Conservation (phyloP, 2,329 filamentous ascomycete species). For the Monilinia polystroma region DNA sequence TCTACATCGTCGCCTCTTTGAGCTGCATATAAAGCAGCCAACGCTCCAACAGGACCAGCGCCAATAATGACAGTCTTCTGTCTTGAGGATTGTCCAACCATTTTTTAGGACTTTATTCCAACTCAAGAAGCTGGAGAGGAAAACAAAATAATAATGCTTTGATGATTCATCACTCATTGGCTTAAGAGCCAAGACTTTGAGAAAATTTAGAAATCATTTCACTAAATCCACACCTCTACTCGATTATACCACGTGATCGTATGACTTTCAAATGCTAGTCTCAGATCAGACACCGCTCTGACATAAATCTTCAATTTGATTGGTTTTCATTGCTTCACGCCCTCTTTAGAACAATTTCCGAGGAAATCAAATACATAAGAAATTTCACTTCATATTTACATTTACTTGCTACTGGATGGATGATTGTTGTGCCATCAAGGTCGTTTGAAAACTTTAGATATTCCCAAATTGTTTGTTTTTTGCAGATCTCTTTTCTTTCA, state of each 20-base stretch:
- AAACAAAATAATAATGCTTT: neutral
- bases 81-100: conserved; percentile 22
- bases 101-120: neutral
- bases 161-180: conserved; percentile 13
- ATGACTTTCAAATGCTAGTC: neutral
- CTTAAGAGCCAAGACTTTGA: neutral
- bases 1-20: conserved; percentile 85
- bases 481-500: conserved; percentile 12
- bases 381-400: neutral
- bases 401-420: neutral
- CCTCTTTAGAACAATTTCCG: conserved; percentile 5
- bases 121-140: neutral
- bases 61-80: conserved; percentile 73
- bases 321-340: neutral
- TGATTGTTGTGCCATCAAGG: neutral
- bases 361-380: neutral
- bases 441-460: neutral
- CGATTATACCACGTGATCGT: neutral
- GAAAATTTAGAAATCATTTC: conserved; percentile 14
- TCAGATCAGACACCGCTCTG: neutral
- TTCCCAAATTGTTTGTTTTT: neutral
- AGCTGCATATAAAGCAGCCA: conserved; percentile 91
- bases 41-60: conserved; percentile 86
- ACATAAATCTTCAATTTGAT: neutral
- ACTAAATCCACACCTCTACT: neutral